These are phyloP conservation scores for Agrocybe pediades DNA, from an alignment of 768 basidiomycete genomes.

Conservation along the genomic window DNA sequence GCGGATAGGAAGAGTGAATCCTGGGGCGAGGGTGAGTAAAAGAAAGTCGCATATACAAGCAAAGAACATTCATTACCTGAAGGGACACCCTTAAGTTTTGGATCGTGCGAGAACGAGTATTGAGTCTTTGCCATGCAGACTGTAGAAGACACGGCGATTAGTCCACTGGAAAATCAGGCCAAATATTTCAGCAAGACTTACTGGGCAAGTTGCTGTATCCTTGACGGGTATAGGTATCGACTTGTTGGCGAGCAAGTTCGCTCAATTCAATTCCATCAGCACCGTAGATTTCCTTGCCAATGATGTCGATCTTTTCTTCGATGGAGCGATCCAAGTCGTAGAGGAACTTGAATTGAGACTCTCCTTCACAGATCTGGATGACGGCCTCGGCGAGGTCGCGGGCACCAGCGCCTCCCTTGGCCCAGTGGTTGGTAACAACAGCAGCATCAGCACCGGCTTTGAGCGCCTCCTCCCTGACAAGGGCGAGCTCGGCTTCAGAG, in stretches of 20 bases:
- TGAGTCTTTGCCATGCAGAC: conserved; percentile 99
- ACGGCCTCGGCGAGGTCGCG: conserved; percentile 91
- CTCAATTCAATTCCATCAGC: conserved; percentile 90
- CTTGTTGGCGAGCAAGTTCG: conserved; percentile 79
- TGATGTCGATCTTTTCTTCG: conserved; percentile 85
- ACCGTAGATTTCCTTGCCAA: conserved; percentile 91
- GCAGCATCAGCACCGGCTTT: conserved; percentile 92
- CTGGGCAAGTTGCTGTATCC: conserved; percentile 81
- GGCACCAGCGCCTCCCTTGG: conserved; percentile 91
- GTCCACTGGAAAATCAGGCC: not conserved
- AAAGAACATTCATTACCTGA: conserved; percentile 46
- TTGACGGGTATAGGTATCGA: conserved; percentile 91
- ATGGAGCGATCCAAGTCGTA: conserved; percentile 86
- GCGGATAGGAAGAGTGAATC: conserved; percentile 92
- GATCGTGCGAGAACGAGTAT: conserved; percentile 95
- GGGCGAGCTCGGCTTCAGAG: conserved; percentile 84
- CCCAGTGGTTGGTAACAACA: conserved; percentile 97
- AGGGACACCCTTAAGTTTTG: conserved; percentile 87
- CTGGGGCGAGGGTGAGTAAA: conserved; percentile 36
- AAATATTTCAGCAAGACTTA: conserved; percentile 42
- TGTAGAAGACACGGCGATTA: conserved; percentile 27
- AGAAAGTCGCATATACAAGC: not conserved
- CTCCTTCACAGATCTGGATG: conserved; percentile 78
- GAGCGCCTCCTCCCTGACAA: conserved; percentile 79
- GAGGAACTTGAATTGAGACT: conserved; percentile 89